Evolutionary conservation across 352 stramenopile genomes (phyloP), one percentile per base, ranked within the genome.

Genomic region (Blastocystis sp.): DNA sequence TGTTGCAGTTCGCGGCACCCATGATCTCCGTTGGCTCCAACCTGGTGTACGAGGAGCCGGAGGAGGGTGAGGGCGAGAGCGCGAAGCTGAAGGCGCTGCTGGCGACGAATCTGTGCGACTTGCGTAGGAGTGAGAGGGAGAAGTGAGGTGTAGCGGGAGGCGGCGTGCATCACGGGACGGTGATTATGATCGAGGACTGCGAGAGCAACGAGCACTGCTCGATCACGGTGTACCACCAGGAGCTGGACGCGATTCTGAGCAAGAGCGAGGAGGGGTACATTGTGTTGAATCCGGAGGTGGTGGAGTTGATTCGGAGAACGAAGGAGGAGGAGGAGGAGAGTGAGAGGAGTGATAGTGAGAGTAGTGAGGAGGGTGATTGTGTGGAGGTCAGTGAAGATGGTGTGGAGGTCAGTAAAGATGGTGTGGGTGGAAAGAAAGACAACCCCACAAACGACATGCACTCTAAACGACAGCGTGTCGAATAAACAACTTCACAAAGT

Each of bases 11-110:
- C 33, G n/a, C 19, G 0, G 74, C 74, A 21, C 74, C 74, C 10
- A 85, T 85, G 74, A 85, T 85, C 24, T 67, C 50, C 10, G 39
- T 85, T 19, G 74, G 31, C 16, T 85, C 74, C n/a, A 85, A 85
- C 19, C 50, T 85, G 19, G 29, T 85, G 1, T 85, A 85, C 60
- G 74, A 85, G 45, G 50, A 29, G 37, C 74, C 74, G 19, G 71
- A 81, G 50, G 51, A 81, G 33, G 60, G 41, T 21, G 16, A 24
- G 55, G 51, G 59, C 19, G 74, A 67, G n/a, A 1, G 13, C 21
- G n/a, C 24, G 19, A 16, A 51, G 37, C 29, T 59, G 10, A 60
- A 26, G n/a, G 6, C 29, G 0, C 60, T 85, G 37, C 66, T 69
- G 19, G 31, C n/a, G 37, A 41, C 41, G 41, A 67, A 66, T 24